Base-by-base conservation (phyloP, 1,284 basidiomycete species). In the Marasmius sp. region DNA sequence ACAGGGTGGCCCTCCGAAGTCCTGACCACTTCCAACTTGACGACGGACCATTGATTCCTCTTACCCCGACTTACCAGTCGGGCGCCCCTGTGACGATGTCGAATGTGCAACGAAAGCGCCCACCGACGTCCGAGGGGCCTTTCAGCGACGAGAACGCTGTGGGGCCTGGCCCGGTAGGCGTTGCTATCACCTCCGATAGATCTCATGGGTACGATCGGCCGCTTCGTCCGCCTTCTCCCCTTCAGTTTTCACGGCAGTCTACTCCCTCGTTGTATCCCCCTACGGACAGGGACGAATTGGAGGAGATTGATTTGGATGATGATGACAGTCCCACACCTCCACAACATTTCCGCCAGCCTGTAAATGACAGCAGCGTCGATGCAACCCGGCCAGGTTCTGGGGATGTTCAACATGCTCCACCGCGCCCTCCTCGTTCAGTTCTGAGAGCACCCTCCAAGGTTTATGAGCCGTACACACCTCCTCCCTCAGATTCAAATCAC, bases 231-330 rank as follows among this genome's bases (percentile, higher is more conserved):
- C 59, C 58, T 7, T 68, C 62, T 36, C 66, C 65, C 54, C 69
- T 66, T 50, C 76, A 75, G 47, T 67, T 73, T 60, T 75, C 78
- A 11, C 68, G 68, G n/a, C 77, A 74, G 45, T 86, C 85, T 5
- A 85, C 78, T 58, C 85, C 85, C 22, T 87, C 86, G 0, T 76
- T 87, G 58, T 87, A 87, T 70, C 83, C 85, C 11, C 76, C 82
- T 1, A 83, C 80, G 48, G 70, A 85, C 6, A 75, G 78, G n/a
- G 74, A 72, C 41, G 74, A 76, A 37, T 62, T 71, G 61, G 65
- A 66, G 63, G 64, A 69, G 12, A 65, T 68, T 45, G 61, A 70
- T 60, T 62, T 70, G 41, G 52, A 60, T 33, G 57, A 22, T 27
- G 27, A 27, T 27, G 27, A 27, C 27, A 27, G 27, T 14, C 43